These are phyloP conservation scores for Polygonum maritimum DNA, from an alignment of 148 eudicot genomes.

Conservation along the genomic window DNA sequence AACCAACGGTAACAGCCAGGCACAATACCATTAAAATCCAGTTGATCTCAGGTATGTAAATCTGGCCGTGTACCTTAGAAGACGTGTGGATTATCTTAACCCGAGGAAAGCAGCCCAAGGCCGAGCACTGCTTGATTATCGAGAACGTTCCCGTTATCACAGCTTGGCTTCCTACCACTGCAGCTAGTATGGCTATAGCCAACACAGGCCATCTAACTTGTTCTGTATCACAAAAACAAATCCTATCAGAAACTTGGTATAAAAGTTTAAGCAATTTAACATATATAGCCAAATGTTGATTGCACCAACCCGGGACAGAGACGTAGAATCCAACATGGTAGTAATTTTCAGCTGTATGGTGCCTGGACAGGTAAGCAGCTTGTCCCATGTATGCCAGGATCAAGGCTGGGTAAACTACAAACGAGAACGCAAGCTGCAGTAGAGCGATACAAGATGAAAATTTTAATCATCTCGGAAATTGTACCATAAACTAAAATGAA, in stretches of 20 bases:
- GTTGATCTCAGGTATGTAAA: constrained; percentile 62
- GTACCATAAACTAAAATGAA: neutral
- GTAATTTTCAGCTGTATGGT: constrained; percentile 33
- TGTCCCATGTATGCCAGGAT: constrained; percentile 81
- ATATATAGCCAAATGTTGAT: neutral
- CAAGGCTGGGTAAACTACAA: constrained; percentile 59
- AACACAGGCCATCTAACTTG: constrained; percentile 57
- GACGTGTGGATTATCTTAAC: constrained; percentile 67
- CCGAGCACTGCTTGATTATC: constrained; percentile 64
- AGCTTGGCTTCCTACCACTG: constrained; percentile 76
- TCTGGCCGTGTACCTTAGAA: constrained; percentile 54
- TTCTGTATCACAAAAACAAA: constrained; percentile 24
- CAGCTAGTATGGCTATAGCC: constrained; percentile 61
- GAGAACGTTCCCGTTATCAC: constrained; percentile 67
- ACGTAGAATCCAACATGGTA: constrained; percentile 60
- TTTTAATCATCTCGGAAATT: neutral
- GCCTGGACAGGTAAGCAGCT: constrained; percentile 68
- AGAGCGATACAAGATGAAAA: neutral
- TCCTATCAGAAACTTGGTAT: neutral
- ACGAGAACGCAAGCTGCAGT: constrained; percentile 65
- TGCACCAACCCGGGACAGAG: constrained; percentile 52
- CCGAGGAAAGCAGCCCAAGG: constrained; percentile 56
- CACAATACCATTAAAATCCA: constrained; percentile 67
- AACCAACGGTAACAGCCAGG: constrained; percentile 64
- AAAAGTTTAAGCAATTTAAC: neutral